These are phyloP conservation scores for Xylaria acuta DNA, from an alignment of 495 filamentous ascomycete species.

Conservation along the genomic window DNA sequence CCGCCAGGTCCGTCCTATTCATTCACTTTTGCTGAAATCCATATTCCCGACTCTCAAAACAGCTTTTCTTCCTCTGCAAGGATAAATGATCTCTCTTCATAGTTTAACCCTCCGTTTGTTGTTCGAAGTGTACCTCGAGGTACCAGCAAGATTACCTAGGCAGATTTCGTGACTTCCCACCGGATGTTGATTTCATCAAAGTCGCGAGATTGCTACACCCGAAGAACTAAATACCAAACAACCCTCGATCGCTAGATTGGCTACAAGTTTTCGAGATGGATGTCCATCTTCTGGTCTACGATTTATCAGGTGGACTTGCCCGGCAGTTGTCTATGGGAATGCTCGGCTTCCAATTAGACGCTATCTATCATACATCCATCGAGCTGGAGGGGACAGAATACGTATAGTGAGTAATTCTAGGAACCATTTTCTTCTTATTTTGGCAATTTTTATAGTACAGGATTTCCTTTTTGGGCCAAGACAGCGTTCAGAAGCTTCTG, in stretches of 20 bases:
- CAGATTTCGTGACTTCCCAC: neutral
- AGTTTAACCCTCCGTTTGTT: neutral
- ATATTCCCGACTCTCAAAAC: neutral
- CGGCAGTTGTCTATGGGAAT: conserved; percentile 54
- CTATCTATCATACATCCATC: conserved; percentile 90
- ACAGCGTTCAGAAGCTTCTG: no score
- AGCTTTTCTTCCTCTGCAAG: neutral
- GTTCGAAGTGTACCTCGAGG: neutral
- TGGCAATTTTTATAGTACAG: no score
- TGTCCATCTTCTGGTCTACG: conserved; percentile 90
- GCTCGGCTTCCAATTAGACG: conserved; percentile 80
- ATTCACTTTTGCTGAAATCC: neutral
- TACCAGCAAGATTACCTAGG: neutral
- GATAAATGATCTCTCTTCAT: neutral
- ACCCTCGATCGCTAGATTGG: neutral
- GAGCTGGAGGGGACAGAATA: conserved; percentile 72
- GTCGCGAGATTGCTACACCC: neutral
- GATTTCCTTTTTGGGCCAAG: no score
- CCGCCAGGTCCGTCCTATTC: neutral
- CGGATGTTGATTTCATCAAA: neutral
- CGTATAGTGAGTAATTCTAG: no score
- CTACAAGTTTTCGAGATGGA: conserved; percentile 63
- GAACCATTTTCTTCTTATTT: no score
- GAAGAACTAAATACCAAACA: conserved; percentile 2
- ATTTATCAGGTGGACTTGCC: conserved; percentile 77